Percentiles rank a stretch among this genome's conserved stretches.
phyloP scores from a whole-genome alignment of 352 stramenopile species.

The Phytophthora pinifolia region DNA sequence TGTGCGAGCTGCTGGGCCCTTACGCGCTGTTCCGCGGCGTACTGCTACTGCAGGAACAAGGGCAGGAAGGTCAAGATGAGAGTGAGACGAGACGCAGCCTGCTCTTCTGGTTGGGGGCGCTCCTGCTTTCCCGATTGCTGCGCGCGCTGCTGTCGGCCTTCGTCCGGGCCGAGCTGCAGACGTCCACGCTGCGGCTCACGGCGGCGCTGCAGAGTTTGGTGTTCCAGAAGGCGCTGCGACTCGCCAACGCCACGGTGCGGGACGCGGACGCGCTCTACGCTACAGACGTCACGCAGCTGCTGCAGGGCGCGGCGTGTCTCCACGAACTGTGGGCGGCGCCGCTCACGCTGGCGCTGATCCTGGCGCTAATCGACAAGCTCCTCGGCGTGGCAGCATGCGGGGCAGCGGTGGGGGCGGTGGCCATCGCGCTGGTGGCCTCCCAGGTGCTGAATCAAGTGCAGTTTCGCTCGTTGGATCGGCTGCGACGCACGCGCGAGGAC shows the following conservation, averaged over 20 bases:
- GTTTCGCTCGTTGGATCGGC: constrained; percentile 33
- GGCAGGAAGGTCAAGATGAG: constrained; percentile 18
- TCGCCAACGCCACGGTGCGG: constrained; percentile 36
- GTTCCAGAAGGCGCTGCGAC: constrained; percentile 68
- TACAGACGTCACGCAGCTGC: constrained; percentile 57
- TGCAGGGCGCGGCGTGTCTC: constrained; percentile 58
- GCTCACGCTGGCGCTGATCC: constrained; percentile 45
- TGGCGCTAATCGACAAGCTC: constrained; percentile 57
- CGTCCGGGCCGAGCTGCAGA: constrained; percentile 63
- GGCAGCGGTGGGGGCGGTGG: constrained; percentile 32
- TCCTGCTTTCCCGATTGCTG: constrained; percentile 64
- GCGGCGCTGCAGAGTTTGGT: constrained; percentile 71
- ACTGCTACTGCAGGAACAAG: constrained; percentile 39
- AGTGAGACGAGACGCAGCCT: constrained; percentile 21
- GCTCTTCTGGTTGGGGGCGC: constrained; percentile 56
- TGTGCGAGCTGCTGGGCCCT: constrained; percentile 59
- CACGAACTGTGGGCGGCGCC: constrained; percentile 77
- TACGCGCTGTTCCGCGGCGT: constrained; percentile 68
- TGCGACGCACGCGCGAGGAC: constrained; percentile 63
- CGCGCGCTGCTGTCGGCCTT: constrained; percentile 66
- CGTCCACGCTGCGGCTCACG: constrained; percentile 61
- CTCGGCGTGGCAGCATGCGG: constrained; percentile 43
- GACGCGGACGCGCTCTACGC: constrained; percentile 60
- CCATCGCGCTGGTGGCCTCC: constrained; percentile 41
- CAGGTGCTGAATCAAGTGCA: constrained; percentile 51